phyloP scores from a whole-genome alignment of 2,329 filamentous ascomycete genomes.

The Nigrograna mackinnonii region DNA sequence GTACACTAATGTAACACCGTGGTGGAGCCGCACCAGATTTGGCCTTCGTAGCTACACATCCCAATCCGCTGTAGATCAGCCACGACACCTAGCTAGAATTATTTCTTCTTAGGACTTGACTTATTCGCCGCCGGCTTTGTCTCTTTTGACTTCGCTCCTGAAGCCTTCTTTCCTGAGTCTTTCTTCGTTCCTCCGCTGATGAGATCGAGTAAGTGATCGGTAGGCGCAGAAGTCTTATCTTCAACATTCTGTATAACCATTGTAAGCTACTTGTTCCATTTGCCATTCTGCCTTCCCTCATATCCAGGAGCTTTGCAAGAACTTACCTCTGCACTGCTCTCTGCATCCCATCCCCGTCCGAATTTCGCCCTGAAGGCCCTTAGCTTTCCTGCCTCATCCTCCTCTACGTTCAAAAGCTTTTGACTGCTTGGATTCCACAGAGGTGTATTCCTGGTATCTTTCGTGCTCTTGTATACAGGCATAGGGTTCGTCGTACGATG shows the following conservation, averaged over 20 bases:
- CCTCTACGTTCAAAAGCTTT: conserved; percentile 83
- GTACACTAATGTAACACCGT: too few relatives aligned
- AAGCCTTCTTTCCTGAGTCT: conserved; percentile 9
- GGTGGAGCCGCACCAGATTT: too few relatives aligned
- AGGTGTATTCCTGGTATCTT: conserved; percentile 87
- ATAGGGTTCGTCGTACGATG: conserved; percentile 75
- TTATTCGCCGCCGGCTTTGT: too few relatives aligned
- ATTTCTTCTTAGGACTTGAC: too few relatives aligned
- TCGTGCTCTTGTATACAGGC: conserved; percentile 65
- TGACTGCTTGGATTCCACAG: conserved; percentile 88
- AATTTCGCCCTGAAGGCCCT: conserved; percentile 84
- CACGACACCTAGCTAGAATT: too few relatives aligned
- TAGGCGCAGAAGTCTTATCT: too few relatives aligned
- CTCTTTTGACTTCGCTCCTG: conserved; percentile 1
- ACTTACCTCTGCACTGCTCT: conserved; percentile 15
- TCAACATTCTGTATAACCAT: too few relatives aligned
- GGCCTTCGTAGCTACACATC: too few relatives aligned
- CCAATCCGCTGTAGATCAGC: too few relatives aligned
- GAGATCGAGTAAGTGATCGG: conserved; percentile 33
- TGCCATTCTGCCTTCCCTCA: not conserved
- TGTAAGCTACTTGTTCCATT: not conserved
- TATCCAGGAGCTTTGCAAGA: not conserved
- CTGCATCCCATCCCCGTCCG: conserved; percentile 78
- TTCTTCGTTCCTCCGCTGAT: conserved; percentile 27
- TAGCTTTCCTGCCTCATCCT: conserved; percentile 90